Conservation (phyloP, 2,329 filamentous ascomycete genomes). For the Colletotrichum eleusines region DNA sequence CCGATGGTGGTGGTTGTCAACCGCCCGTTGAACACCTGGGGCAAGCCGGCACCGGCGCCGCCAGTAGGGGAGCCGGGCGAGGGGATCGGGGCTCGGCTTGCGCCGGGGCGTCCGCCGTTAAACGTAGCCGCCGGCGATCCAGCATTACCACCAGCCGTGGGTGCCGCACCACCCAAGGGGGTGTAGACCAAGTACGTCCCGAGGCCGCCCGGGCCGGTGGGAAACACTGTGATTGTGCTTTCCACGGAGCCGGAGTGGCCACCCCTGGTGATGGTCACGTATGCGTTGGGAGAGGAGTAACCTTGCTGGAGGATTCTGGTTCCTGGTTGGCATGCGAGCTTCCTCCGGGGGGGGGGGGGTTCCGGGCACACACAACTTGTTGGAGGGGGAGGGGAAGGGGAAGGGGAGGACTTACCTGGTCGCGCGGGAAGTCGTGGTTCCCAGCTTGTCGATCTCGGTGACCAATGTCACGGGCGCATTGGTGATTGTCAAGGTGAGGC, state of each 20-base stretch:
- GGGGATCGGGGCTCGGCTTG: constrained; percentile 25
- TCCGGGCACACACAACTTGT: too few relatives aligned
- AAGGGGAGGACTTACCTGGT: constrained; percentile 26
- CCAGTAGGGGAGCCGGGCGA: constrained; percentile 8
- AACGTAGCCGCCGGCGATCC: constrained; percentile 21
- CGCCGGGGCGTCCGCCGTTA: constrained; percentile 8
- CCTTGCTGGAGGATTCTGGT: constrained; percentile 20
- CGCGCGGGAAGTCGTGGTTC: constrained; percentile 24
- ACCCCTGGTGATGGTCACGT: constrained; percentile 34
- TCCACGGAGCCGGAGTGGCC: constrained; percentile 29
- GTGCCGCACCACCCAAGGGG: constrained; percentile 1
- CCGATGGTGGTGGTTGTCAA: constrained; percentile 27
- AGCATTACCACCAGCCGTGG: constrained; percentile 6
- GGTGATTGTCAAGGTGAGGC: constrained; percentile 36
- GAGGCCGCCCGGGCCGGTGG: constrained; percentile 23
- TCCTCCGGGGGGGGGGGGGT: neutral
- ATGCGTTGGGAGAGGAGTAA: constrained; percentile 28
- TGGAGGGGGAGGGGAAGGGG: too few relatives aligned
- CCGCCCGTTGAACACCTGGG: neutral
- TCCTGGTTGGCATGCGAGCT: neutral
- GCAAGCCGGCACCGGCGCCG: neutral
- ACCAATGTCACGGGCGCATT: constrained; percentile 36
- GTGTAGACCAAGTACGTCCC: constrained; percentile 38
- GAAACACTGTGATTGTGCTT: constrained; percentile 34
- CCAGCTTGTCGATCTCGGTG: constrained; percentile 38